phyloP scores from a whole-genome alignment of 1,139 yeast genomes.

The Candida smagusa region DNA sequence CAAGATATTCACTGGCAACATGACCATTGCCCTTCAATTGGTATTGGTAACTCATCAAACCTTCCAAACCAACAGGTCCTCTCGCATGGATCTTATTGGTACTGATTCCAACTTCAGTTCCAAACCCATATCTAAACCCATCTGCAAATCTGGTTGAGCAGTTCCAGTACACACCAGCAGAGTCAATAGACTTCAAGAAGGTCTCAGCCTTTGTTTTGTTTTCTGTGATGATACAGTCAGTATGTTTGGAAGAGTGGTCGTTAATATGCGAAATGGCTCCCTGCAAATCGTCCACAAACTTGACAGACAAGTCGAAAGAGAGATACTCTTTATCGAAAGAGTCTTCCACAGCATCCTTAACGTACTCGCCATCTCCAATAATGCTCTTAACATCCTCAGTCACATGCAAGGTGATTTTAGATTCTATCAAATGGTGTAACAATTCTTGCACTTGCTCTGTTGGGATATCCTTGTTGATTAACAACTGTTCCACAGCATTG shows the following conservation, averaged over 20 bases:
- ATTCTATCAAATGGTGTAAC: slow-evolving; percentile 48
- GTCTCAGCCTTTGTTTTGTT: slow-evolving; percentile 63
- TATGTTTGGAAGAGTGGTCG: slow-evolving; percentile 89
- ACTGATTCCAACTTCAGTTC: slow-evolving; percentile 96
- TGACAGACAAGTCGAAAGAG: slow-evolving; percentile 77
- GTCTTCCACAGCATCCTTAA: slow-evolving; percentile 26
- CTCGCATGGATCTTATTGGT: slow-evolving; percentile 96
- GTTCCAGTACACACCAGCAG: slow-evolving; percentile 98
- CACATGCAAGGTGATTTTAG: slow-evolving; percentile 73
- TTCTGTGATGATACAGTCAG: slow-evolving; percentile 88
- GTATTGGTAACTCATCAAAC: slow-evolving; percentile 92
- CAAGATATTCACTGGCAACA: slow-evolving; percentile 83
- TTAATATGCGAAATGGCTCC: slow-evolving; percentile 85
- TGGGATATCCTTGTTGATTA: slow-evolving; percentile 58
- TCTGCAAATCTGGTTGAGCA: slow-evolving; percentile 97
- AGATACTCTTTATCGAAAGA: slow-evolving; percentile 85
- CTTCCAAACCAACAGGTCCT: slow-evolving; percentile 98
- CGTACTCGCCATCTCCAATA: slow-evolving; percentile 15
- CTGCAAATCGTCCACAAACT: slow-evolving; percentile 52
- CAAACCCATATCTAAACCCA: slow-evolving; percentile 97
- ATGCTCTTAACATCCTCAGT: slow-evolving; percentile 46
- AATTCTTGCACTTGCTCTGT: slow-evolving; percentile 39
- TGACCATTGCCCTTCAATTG: slow-evolving; percentile 91
- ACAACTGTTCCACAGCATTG: slow-evolving; percentile 87
- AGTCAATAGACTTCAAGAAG: slow-evolving; percentile 83